Evolutionary conservation across 108 stramenopile species (phyloP), one percentile per base, ranked within the genome.

Genomic region (Mediolabrus comicus): DNA sequence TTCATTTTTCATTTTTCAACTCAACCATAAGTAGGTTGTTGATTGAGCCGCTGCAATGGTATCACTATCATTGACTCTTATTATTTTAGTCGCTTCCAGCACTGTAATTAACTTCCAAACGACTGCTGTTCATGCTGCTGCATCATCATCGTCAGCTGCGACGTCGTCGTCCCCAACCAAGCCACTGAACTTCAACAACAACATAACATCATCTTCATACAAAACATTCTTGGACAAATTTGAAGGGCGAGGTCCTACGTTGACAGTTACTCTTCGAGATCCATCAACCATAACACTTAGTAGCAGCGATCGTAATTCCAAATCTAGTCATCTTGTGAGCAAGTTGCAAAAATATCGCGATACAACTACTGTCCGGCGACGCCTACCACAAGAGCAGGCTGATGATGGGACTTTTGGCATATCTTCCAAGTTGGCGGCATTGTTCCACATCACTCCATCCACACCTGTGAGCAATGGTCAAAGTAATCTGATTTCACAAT

Each of bases 231-330:
- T 49, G 52, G 57, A 74, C 16, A 65, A 68, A 33, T 79, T 79
- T 49, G 71, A 79, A 65, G 22, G 61, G 5, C 32, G 39, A 30
- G 78, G 78, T 25, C 78, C 78, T 22, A 79, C 66, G 43, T 36
- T 79, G 24, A 79, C 71, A 24, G 60, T 79, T 26, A 67, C 66
- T 25, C 71, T 79, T 22, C 71, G 71, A n/a, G 78, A 79, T 62
- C 78, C 71, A 16, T 59, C 52, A 19, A 53, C 49, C 16, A 43
- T 64, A 14, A 8, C 53, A 13, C 60, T 65, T 17, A 53, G 53
- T 4, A 29, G 55, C 8, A 35, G 24, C 12, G 34, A 52, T 39
- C 13, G 39, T 53, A 41, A 52, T 35, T 52, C 10, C 24, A 74
- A 46, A 36, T 16, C 35, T n/a, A 49, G n/a, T n/a, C n/a, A 49